Conservation (phyloP, 2,329 filamentous ascomycete species). For the Pezicula radicicola region DNA sequence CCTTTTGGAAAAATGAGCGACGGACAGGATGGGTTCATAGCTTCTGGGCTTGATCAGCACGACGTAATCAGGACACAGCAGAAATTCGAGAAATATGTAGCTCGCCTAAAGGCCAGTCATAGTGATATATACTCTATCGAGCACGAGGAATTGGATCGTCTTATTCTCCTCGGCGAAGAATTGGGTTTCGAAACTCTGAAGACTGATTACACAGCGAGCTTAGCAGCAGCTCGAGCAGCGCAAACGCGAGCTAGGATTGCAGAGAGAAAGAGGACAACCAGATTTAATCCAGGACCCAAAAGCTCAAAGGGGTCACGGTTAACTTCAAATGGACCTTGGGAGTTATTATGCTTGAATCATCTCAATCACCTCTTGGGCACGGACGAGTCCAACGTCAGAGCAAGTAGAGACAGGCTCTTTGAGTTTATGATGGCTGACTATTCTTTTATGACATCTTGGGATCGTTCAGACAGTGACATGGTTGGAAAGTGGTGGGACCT, state of each 20-base stretch:
- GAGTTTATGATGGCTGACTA: constrained; percentile 17
- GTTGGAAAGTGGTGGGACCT: constrained; percentile 17
- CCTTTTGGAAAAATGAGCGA: neutral
- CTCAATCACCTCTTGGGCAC: constrained; percentile 8
- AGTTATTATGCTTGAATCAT: constrained; percentile 15
- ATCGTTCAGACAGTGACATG: constrained; percentile 11
- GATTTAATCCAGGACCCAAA: constrained; percentile 12
- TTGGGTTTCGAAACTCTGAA: constrained; percentile 6
- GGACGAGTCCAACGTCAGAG: constrained; percentile 10
- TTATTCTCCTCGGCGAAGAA: constrained; percentile 12
- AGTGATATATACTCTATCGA: constrained; percentile 10
- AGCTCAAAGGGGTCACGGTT: constrained; percentile 8
- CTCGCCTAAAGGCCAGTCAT: constrained; percentile 10
- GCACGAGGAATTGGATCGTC: constrained; percentile 12
- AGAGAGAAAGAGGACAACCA: constrained; percentile 9
- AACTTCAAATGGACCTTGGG: constrained; percentile 15
- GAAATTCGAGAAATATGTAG: constrained; percentile 13
- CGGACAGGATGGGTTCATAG: constrained; percentile 4
- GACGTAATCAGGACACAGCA: constrained; percentile 10
- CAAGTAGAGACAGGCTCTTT: constrained; percentile 10
- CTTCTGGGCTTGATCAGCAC: constrained; percentile 5
- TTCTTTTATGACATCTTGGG: constrained; percentile 17
- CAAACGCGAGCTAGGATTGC: constrained; percentile 9
- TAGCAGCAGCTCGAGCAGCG: constrained; percentile 5
- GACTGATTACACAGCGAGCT: constrained; percentile 4